These are phyloP conservation scores for Claviceps quebecensis DNA, from an alignment of 2,329 filamentous ascomycete genomes.

Conservation along the genomic window DNA sequence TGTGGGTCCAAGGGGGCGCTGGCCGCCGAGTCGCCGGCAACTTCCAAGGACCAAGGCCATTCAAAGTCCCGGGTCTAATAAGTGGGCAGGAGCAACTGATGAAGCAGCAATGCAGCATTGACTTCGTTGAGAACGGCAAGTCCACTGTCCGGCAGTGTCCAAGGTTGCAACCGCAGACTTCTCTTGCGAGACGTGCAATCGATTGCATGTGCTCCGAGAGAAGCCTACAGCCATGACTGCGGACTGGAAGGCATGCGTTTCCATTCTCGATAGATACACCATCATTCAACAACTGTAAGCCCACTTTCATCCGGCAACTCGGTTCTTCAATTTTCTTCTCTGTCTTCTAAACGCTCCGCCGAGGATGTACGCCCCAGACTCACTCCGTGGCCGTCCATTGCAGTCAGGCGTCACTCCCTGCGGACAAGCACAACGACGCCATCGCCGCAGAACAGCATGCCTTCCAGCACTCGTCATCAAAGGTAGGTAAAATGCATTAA, in stretches of 20 bases:
- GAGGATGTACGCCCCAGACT: not conserved
- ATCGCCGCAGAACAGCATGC: conserved; percentile 52
- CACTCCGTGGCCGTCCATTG: not conserved
- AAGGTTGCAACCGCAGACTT: too few relatives aligned
- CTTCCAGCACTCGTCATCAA: conserved; percentile 41
- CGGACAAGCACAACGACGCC: conserved; percentile 29
- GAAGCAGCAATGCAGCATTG: not conserved
- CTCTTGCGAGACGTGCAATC: too few relatives aligned
- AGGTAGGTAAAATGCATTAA: conserved; percentile 24
- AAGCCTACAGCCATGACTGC: conserved; percentile 3
- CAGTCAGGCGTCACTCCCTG: conserved; percentile 18
- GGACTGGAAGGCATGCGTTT: conserved; percentile 33
- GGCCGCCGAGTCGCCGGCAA: not conserved
- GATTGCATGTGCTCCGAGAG: not conserved
- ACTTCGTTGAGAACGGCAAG: not conserved
- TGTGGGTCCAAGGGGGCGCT: not conserved
- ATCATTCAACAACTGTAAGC: conserved; percentile 39
- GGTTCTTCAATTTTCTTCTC: not conserved
- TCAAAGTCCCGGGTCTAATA: not conserved
- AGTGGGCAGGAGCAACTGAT: not conserved
- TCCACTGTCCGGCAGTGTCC: not conserved
- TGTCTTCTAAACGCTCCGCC: not conserved
- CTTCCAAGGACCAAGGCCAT: not conserved
- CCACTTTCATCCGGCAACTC: not conserved
- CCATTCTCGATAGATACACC: conserved; percentile 46